phyloP scores from a whole-genome alignment of 805 yeast genomes.

The Babjeviella inositovora region DNA sequence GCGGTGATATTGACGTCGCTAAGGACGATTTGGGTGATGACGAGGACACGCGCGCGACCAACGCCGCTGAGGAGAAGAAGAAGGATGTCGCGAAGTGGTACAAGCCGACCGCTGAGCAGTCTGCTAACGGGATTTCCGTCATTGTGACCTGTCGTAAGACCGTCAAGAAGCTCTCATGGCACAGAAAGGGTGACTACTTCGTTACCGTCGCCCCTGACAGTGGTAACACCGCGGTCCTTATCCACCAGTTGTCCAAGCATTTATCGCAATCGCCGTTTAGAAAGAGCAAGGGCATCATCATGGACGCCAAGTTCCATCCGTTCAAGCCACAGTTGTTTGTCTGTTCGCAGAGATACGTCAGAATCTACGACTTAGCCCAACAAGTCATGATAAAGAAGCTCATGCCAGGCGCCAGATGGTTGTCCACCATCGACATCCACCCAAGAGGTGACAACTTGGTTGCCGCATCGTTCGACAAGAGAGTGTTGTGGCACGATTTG shows the following conservation, averaged over 20 bases:
- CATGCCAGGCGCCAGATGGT: conserved; percentile 93
- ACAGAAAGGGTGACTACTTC: conserved; percentile 91
- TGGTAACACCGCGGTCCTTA: conserved; percentile 74
- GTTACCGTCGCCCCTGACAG: conserved; percentile 94
- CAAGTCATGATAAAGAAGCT: conserved; percentile 75
- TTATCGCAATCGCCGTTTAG: conserved; percentile 91
- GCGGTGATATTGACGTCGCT: conserved; percentile 16
- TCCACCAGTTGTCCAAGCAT: conserved; percentile 91
- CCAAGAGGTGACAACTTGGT: conserved; percentile 92
- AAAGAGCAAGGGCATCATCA: conserved; percentile 82
- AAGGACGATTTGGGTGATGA: conserved; percentile 21
- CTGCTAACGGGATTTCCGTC: conserved; percentile 50
- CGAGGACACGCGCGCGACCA: conserved; percentile 10
- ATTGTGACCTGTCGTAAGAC: conserved; percentile 41
- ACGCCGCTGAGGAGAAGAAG: conserved; percentile 13
- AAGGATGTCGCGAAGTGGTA: conserved; percentile 66
- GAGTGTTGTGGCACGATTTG: conserved; percentile 94
- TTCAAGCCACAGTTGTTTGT: conserved; percentile 88
- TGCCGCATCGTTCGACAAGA: conserved; percentile 86
- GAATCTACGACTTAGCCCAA: conserved; percentile 79
- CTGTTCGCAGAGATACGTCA: conserved; percentile 82
- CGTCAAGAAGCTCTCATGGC: conserved; percentile 84
- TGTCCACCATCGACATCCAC: conserved; percentile 81
- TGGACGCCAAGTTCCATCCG: conserved; percentile 96
- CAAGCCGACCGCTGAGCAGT: conserved; percentile 53